Base-by-base conservation (phyloP, 495 filamentous ascomycete species). In the Aspergillus egyptiacus region DNA sequence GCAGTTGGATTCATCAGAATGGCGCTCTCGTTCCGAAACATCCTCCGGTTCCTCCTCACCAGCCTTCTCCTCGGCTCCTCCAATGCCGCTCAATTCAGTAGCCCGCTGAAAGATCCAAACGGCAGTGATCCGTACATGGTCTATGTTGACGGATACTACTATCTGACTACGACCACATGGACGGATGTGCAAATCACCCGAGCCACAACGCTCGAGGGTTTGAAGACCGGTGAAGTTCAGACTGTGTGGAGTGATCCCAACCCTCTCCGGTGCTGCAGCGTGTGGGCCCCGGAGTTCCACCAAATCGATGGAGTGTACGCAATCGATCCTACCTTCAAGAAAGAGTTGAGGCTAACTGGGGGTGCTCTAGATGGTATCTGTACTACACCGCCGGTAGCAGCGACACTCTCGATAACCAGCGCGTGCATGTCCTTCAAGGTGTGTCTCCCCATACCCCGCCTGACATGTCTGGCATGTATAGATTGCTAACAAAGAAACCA, bases 211-310 rank as follows among this genome's bases (percentile, higher is more conserved):
- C 62, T 79, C 15, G 64, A 67, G 13, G 75, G 68, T 2, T 61
- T 80, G 5, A 62, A 64, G 48, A 65, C 64, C 1, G 72, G 73
- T 0, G 42, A 67, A 22, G 59, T 63, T 2, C 73, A 73, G 53
- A 47, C 61, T 3, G 65, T 78, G 14, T 76, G 70, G 47, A 60
- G 47, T 31, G 63, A 65, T 37, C 28, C 63, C 1, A 40, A 51
- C 2, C 55, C 71, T 2, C 65, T 64, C 55, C 27, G 48, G 15
- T 51, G 48, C 40, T 69, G 67, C 32, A 74, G 76, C 50, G 71
- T 80, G 25, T 80, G 75, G 75, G 75, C 75, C 0, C 76, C 75
- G 4, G 76, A 77, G 55, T 60, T 72, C 7, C 73, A 77, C 51
- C 62, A 63, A 36, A 67, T 78, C 34, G 60, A 72, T 46, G 62